phyloP scores from a whole-genome alignment of 495 filamentous ascomycete genomes.

The Cercophora scortea region DNA sequence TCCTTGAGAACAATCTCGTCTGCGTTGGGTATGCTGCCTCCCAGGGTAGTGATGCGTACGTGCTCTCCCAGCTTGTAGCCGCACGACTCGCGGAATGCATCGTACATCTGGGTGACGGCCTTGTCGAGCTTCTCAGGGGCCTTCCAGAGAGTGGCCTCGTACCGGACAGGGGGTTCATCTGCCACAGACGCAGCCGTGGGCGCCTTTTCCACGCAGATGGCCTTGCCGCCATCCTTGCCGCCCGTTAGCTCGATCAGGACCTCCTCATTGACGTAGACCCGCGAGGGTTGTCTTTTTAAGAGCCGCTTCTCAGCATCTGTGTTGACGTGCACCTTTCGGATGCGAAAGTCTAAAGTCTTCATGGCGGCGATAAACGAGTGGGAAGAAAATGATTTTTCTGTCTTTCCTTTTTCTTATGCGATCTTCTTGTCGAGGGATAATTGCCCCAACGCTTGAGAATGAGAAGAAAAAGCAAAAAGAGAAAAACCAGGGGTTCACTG shows the following conservation, averaged over 20 bases:
- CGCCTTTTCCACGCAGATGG: slow-evolving; percentile 43
- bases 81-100: slow-evolving; percentile 56
- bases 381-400: no score
- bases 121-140: slow-evolving; percentile 57
- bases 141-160: slow-evolving; percentile 58
- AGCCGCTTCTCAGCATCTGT: slow-evolving; percentile 33
- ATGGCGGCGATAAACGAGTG: slow-evolving; percentile 7
- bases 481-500: no score
- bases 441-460: no score
- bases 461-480: no score
- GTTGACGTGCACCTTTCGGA: slow-evolving; percentile 36
- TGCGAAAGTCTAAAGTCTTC: slow-evolving; percentile 36
- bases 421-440: background rate
- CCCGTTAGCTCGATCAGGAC: slow-evolving; percentile 50
- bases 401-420: background rate
- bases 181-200: slow-evolving; percentile 14
- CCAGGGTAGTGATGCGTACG: slow-evolving; percentile 39
- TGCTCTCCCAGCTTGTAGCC: slow-evolving; percentile 57
- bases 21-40: slow-evolving; percentile 27
- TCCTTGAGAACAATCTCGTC: slow-evolving; percentile 32
- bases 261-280: slow-evolving; percentile 59
- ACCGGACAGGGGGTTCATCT: slow-evolving; percentile 15
- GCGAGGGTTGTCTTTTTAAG: slow-evolving; percentile 35
- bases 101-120: slow-evolving; percentile 56
- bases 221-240: slow-evolving; percentile 48